These are phyloP conservation scores for Puccinia hordei DNA, from an alignment of 1,284 basidiomycete genomes.

Conservation along the genomic window DNA sequence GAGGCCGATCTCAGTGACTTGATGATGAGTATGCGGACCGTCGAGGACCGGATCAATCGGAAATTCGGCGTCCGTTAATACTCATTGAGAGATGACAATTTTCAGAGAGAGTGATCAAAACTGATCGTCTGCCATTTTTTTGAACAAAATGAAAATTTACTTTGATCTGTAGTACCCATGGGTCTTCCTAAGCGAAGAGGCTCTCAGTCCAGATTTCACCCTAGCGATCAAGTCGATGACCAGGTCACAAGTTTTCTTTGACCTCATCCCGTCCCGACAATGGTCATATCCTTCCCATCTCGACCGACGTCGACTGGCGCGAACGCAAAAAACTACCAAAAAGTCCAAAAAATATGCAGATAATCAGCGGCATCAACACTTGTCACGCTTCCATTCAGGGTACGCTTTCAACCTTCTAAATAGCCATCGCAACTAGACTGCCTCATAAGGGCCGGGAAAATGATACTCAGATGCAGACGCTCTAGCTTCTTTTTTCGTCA, in stretches of 20 bases:
- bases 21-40: constrained; percentile 53
- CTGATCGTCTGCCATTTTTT: too few species aligned
- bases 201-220: constrained; percentile 60
- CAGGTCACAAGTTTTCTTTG: constrained; percentile 65
- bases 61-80: constrained; percentile 55
- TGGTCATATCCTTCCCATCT: constrained; percentile 83
- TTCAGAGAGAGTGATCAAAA: too few species aligned
- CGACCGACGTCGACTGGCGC: constrained; percentile 70
- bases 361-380: constrained; percentile 69
- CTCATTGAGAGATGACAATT: too few species aligned
- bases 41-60: constrained; percentile 50
- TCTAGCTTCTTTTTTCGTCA: constrained; percentile 54
- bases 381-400: constrained; percentile 93
- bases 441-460: too few species aligned
- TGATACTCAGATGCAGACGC: constrained; percentile 62
- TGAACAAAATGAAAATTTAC: too few species aligned
- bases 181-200: constrained; percentile 60
- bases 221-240: constrained; percentile 55
- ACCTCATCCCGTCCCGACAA: constrained; percentile 74
- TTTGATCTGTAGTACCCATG: constrained; percentile 61
- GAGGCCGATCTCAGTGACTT: constrained; percentile 58
- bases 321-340: constrained; percentile 68
- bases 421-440: too few species aligned
- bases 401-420: constrained; percentile 64
- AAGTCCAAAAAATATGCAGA: constrained; percentile 72